These are phyloP conservation scores for Wickerhamiella sergipiensis DNA, from an alignment of 805 yeast species.

Conservation along the genomic window DNA sequence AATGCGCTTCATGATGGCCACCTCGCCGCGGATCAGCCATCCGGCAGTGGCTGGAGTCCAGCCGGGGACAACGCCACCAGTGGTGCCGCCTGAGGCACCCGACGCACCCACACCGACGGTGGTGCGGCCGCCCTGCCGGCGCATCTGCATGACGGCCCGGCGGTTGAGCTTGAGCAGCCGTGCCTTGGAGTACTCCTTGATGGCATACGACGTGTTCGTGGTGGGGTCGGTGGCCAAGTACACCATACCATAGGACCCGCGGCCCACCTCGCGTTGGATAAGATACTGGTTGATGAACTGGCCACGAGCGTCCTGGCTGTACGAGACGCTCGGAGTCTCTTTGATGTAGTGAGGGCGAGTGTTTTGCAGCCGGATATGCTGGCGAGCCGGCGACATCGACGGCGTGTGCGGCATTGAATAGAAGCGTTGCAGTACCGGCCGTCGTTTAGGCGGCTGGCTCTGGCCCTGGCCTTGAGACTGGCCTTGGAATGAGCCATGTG, in stretches of 20 bases:
- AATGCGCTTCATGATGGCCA: constrained; percentile 64
- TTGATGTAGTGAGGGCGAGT: constrained; percentile 23
- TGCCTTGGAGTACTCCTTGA: constrained; percentile 28
- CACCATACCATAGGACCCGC: constrained; percentile 84
- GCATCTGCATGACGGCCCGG: constrained; percentile 17
- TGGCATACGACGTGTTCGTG: constrained; percentile 34
- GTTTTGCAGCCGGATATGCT: constrained; percentile 24
- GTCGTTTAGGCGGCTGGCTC: too few relatives aligned
- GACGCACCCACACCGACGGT: background rate
- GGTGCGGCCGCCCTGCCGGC: constrained; percentile 9
- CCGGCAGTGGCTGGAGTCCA: constrained; percentile 5
- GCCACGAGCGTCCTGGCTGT: constrained; percentile 21
- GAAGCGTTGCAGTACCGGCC: constrained; percentile 23
- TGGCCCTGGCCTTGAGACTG: too few relatives aligned
- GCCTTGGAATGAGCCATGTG: too few relatives aligned
- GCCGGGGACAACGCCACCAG: constrained; percentile 2
- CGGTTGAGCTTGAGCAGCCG: constrained; percentile 25
- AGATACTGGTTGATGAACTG: constrained; percentile 35
- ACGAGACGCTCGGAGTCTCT: constrained; percentile 22
- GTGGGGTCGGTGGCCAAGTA: constrained; percentile 63
- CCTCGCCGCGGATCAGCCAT: constrained; percentile 37
- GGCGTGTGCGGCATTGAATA: constrained; percentile 23
- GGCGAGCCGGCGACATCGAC: constrained; percentile 23
- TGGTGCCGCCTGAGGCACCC: background rate
- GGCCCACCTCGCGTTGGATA: constrained; percentile 65